These are phyloP conservation scores for Chaetomiaceae sp. DNA, from an alignment of 2,329 filamentous ascomycete genomes.

Conservation along the genomic window DNA sequence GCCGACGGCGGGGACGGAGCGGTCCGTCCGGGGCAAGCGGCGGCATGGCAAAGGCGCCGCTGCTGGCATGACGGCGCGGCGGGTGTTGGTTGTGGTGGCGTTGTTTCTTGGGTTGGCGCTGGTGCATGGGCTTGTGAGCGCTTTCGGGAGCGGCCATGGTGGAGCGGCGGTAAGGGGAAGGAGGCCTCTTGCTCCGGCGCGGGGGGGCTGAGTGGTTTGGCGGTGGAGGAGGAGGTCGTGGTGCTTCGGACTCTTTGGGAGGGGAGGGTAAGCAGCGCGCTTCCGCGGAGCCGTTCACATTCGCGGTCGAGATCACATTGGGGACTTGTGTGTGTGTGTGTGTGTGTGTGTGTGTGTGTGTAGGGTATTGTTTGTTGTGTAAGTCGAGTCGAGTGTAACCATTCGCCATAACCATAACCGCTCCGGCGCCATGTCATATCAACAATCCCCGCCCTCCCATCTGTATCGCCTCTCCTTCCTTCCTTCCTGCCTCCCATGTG, in stretches of 20 bases:
- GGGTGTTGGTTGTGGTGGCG: slow-evolving; percentile 6
- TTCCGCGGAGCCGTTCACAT: too few species aligned
- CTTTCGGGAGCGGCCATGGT: background rate
- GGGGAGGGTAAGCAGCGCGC: too few species aligned
- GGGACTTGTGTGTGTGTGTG: background rate
- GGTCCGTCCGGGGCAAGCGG: too few species aligned
- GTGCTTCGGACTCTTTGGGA: background rate
- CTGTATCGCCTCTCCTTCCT: background rate
- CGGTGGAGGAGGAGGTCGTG: background rate
- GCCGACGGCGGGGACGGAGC: background rate
- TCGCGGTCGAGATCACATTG: background rate
- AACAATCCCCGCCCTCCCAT: too few species aligned
- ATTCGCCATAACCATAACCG: background rate
- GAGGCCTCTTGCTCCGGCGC: background rate
- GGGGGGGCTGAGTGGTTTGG: background rate
- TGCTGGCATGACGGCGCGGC: background rate
- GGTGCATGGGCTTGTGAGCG: slow-evolving; percentile 4
- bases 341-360: background rate
- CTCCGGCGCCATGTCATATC: background rate
- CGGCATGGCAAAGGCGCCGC: background rate
- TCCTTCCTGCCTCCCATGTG: background rate
- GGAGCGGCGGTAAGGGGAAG: background rate
- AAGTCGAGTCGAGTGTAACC: background rate
- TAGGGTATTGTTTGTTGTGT: too few species aligned
- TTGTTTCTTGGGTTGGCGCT: slow-evolving; percentile 13